A percentile compares a stretch with the other conserved stretches of the same genome.
Conservation (phyloP, 148 eudicot genomes). For the Beta vulgaris region DNA sequence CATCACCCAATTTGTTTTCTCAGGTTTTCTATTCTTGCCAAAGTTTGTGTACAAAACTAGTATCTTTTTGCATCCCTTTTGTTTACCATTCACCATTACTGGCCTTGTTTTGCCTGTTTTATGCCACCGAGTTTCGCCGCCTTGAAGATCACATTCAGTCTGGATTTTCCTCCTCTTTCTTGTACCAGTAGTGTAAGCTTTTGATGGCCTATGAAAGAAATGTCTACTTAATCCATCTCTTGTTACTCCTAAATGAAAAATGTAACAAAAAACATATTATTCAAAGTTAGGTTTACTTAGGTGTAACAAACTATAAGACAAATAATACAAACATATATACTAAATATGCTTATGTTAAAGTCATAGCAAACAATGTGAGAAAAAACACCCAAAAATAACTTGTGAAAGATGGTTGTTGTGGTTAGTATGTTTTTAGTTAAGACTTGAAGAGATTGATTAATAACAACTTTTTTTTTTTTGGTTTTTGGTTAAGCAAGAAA, state of each 20-base stretch:
- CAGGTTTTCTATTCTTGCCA: constrained; percentile 88
- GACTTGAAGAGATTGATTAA: constrained; percentile 11
- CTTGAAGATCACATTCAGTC: constrained; percentile 87
- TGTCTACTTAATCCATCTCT: constrained; percentile 95
- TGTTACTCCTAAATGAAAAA: constrained; percentile 58
- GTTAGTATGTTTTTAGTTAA: constrained; percentile 20
- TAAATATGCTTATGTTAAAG: constrained; percentile 20
- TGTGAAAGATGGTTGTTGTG: not conserved
- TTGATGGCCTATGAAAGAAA: constrained; percentile 96
- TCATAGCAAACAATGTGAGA: constrained; percentile 34
- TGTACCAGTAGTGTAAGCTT: constrained; percentile 98
- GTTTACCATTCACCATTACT: constrained; percentile 75
- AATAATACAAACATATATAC: not conserved
- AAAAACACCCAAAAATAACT: constrained; percentile 4
- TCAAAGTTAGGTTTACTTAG: constrained; percentile 74
- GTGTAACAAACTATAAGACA: constrained; percentile 55
- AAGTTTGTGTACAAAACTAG: constrained; percentile 85
- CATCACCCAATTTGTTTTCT: constrained; percentile 98
- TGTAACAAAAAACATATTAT: not conserved
- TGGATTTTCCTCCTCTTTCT: constrained; percentile 90
- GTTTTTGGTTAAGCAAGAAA: constrained; percentile 13
- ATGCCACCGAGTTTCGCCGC: constrained; percentile 98
- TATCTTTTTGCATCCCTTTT: constrained; percentile 96
- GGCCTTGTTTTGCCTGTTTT: constrained; percentile 95
- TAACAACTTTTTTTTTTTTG: not conserved